These are phyloP conservation scores for Pseudocercospora eumusae DNA, from an alignment of 2,329 filamentous ascomycete genomes.

Conservation along the genomic window DNA sequence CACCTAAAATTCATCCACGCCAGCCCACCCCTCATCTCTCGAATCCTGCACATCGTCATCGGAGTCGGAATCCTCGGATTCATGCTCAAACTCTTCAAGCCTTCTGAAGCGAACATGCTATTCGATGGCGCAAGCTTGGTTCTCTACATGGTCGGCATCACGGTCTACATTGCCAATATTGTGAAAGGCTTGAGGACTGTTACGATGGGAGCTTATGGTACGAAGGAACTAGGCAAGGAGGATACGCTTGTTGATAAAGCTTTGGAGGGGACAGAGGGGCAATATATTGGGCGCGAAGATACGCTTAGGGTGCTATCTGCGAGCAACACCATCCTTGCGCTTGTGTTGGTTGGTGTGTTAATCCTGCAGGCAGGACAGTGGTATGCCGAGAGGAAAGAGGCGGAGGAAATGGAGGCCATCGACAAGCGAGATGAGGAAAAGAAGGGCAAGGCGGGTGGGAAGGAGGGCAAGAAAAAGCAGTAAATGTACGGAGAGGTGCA, in stretches of 20 bases:
- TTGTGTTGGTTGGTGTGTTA: constrained; percentile 87
- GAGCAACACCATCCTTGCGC: constrained; percentile 91
- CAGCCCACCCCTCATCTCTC: constrained; percentile 85
- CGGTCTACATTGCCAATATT: constrained; percentile 94
- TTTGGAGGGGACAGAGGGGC: constrained; percentile 52
- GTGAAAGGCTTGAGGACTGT: constrained; percentile 90
- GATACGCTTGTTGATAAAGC: constrained; percentile 40
- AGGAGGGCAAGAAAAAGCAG: constrained; percentile 39
- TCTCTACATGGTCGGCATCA: constrained; percentile 79
- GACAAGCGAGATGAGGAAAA: constrained; percentile 56
- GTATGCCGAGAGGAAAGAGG: constrained; percentile 95
- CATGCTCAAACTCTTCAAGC: constrained; percentile 91
- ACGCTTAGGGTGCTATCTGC: constrained; percentile 86
- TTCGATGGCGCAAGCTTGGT: constrained; percentile 78
- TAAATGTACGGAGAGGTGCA: not conserved
- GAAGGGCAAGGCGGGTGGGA: constrained; percentile 41
- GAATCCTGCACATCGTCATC: constrained; percentile 92
- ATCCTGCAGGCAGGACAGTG: constrained; percentile 95
- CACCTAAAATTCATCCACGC: constrained; percentile 91
- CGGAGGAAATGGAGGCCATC: constrained; percentile 71
- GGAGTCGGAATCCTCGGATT: constrained; percentile 84
- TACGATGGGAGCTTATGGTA: constrained; percentile 67
- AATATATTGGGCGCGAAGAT: constrained; percentile 80
- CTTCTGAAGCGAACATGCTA: constrained; percentile 90
- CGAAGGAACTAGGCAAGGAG: constrained; percentile 42